Conservation (phyloP, 2,329 filamentous ascomycete genomes). For the Fusarium agapanthi region DNA sequence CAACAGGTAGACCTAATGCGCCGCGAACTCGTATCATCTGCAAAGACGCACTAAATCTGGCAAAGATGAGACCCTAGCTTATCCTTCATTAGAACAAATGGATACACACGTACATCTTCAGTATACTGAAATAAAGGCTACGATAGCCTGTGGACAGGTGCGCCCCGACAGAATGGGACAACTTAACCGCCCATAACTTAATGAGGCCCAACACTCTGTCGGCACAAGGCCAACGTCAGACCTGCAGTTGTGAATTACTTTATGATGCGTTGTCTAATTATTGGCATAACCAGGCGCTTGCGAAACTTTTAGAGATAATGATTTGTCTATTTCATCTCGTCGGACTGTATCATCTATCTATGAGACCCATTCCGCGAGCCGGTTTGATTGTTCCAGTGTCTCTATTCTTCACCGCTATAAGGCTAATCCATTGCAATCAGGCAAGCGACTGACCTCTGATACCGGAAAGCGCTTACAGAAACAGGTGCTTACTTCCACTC, state of each 20-base stretch:
- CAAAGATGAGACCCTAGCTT: neutral
- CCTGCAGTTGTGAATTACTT: neutral
- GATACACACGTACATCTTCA: neutral
- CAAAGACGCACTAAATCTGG: neutral
- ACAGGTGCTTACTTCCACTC: constrained; percentile 11
- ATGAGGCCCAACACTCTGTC: neutral
- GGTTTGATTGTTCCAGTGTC: constrained; percentile 6
- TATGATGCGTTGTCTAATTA: neutral
- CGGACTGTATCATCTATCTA: constrained; percentile 15
- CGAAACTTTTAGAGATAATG: neutral
- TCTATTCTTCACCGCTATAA: constrained; percentile 28
- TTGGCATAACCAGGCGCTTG: constrained; percentile 11
- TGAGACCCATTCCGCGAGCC: constrained; percentile 3
- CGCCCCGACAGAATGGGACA: neutral
- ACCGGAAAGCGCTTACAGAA: constrained; percentile 29
- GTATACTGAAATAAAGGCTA: neutral
- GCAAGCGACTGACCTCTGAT: constrained; percentile 9
- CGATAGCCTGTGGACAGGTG: neutral
- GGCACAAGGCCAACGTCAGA: neutral
- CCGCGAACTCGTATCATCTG: neutral
- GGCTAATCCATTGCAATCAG: constrained; percentile 8
- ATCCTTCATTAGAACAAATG: neutral
- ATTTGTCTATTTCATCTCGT: constrained; percentile 27
- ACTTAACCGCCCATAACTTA: constrained; percentile 5
- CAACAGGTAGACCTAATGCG: constrained; percentile 7